Evolutionary conservation across 495 filamentous ascomycete genomes (phyloP).

Genomic region (Talaromyces liani): DNA sequence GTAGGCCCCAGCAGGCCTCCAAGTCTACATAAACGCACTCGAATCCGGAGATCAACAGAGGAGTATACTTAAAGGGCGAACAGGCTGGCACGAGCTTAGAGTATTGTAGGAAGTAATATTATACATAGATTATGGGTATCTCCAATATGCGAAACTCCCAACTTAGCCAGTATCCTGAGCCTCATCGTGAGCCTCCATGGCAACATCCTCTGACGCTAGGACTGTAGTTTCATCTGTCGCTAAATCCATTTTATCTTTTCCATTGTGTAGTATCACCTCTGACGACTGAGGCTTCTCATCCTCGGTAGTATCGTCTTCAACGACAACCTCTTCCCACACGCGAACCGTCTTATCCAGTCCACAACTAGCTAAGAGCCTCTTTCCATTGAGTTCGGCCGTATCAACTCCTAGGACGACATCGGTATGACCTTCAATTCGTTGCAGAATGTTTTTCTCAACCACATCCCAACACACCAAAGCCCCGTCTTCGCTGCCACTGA

Average conservation of each 20-base stretch:
- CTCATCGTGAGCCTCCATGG: not conserved
- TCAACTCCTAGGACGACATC: conserved; percentile 85
- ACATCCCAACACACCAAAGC: conserved; percentile 86
- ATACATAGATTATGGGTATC: not conserved
- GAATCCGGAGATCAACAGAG: not conserved
- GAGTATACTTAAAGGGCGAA: too few relatives aligned
- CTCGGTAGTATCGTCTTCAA: conserved; percentile 14
- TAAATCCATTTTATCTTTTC: conserved; percentile 7
- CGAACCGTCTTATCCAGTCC: conserved; percentile 57
- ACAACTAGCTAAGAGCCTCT: conserved; percentile 50
- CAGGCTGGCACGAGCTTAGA: too few relatives aligned
- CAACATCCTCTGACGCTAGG: not conserved
- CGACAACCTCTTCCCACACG: conserved; percentile 47
- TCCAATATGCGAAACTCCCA: not conserved
- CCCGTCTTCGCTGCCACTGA: conserved; percentile 82
- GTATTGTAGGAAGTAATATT: not conserved
- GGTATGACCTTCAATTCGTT: conserved; percentile 61
- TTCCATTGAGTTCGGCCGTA: conserved; percentile 32
- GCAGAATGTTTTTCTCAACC: conserved; percentile 70
- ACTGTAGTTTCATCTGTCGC: not conserved
- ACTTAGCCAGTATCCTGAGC: not conserved
- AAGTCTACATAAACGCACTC: too few relatives aligned
- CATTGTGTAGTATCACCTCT: not conserved
- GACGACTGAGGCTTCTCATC: conserved; percentile 3
- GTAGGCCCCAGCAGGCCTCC: too few relatives aligned